Evolutionary conservation across 345 rosid genomes (phyloP).

Genomic region (Eucalyptus curtisii): DNA sequence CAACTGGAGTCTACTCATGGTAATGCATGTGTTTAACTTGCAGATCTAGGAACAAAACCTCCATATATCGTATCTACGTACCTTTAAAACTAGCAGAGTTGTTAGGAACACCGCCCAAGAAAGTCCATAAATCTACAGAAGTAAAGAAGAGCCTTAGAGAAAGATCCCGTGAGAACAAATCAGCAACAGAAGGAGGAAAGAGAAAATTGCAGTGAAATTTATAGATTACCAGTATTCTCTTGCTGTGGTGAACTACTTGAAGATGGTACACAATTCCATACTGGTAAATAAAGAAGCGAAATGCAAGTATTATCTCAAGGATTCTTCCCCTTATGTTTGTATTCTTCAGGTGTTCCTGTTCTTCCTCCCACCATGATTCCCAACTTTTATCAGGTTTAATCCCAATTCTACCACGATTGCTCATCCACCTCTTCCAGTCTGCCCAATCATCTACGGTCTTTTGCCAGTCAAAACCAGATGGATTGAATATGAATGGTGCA

Average conservation of each 20-base stretch:
- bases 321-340: constrained; percentile 58
- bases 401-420: constrained; percentile 89
- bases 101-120: constrained; percentile 73
- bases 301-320: constrained; percentile 64
- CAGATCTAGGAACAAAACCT: not conserved
- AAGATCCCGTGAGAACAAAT: not conserved
- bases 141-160: not conserved
- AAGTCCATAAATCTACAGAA: constrained; percentile 66
- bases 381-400: constrained; percentile 58
- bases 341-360: constrained; percentile 73
- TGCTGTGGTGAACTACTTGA: constrained; percentile 57
- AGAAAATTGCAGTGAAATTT: not conserved
- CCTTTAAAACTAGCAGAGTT: constrained; percentile 73
- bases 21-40: not conserved
- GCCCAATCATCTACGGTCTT: constrained; percentile 96
- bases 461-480: constrained; percentile 97
- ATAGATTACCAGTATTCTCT: constrained; percentile 43
- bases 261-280: constrained; percentile 97
- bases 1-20: not conserved
- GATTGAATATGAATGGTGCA: constrained; percentile 91
- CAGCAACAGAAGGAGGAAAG: not conserved
- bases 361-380: constrained; percentile 99
- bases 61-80: not conserved
- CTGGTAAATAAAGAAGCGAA: constrained; percentile 81
- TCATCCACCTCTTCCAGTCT: constrained; percentile 99